Conservation (phyloP, 1,284 basidiomycete species). For the Heterobasidion occidentale region DNA sequence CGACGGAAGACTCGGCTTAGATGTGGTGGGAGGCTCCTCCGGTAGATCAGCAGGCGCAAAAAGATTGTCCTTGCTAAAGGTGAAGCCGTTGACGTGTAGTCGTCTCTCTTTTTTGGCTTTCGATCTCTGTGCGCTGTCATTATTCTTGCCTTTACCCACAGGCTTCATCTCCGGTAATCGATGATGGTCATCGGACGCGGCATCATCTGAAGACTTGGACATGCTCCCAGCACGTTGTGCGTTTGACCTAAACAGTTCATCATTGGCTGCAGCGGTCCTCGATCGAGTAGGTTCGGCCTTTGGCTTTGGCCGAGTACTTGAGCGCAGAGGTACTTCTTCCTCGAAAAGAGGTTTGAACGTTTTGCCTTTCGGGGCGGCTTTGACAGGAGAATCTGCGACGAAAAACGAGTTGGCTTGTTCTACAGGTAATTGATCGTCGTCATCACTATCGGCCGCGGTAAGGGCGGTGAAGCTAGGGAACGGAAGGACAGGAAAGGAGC, state of each 20-base stretch:
- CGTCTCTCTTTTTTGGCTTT: conserved; percentile 13
- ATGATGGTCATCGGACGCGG: conserved; percentile 13
- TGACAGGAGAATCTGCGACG: conserved; percentile 63
- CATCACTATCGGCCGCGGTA: conserved; percentile 19
- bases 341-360: conserved; percentile 64
- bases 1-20: neutral
- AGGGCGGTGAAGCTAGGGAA: conserved; percentile 16
- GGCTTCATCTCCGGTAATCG: conserved; percentile 15
- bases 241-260: conserved; percentile 13
- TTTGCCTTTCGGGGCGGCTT: conserved; percentile 43
- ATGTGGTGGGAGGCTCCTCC: conserved; percentile 2
- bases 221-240: conserved; percentile 17
- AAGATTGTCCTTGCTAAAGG: conserved; percentile 23
- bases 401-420: conserved; percentile 37
- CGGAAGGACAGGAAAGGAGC: conserved; percentile 22
- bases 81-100: conserved; percentile 15
- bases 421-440: conserved; percentile 24
- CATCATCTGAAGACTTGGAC: conserved; percentile 21
- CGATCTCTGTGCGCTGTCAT: conserved; percentile 8
- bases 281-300: conserved; percentile 8
- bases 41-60: conserved; percentile 15
- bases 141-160: conserved; percentile 3
- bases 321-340: conserved; percentile 27
- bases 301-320: conserved; percentile 14
- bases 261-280: conserved; percentile 11